Evolutionary conservation across 768 basidiomycete species (phyloP), one percentile per base, ranked within the genome.

Genomic region (Pleurotus tuoliensis): DNA sequence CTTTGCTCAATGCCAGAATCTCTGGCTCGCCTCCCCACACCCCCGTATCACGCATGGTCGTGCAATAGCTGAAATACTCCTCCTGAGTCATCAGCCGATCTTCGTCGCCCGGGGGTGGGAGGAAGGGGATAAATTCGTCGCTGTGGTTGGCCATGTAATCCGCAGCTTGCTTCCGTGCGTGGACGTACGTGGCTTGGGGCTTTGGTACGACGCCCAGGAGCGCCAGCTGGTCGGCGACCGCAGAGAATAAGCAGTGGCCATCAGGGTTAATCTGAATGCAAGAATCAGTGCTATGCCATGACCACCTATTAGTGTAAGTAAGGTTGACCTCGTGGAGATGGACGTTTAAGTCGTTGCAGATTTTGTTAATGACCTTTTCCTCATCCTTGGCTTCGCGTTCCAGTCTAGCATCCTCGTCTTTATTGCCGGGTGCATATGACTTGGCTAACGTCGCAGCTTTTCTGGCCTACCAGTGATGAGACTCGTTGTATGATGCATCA

Each of bases 21-120:
- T 98, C 97, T 5, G 94, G 95, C 73, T 98, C 94, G 37, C 97
- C 96, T 48, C 97, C 97, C 97, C 97, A 98, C 27, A 86, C 81
- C n/a, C 84, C 87, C 20, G 94, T 95, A 67, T 88, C 79, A 41
- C 85, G 84, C 25, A 99, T 86, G 9, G 80, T 76, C 56, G 73
- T 70, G 67, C 94, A 97, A 67, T 99, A 98, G 54, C 74, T 72
- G 49, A 81, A 73, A 63, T 90, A 93, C 64, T 86, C 77, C 44
- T 69, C 66, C 18, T 73, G 76, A 9, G 76, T 81, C 86, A 98
- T 94, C 8, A 93, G 63, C 15, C 80, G 80, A 66, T 91, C 90
- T 61, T 91, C 92, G 5, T 83, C 86, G 12, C 75, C 80, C 15
- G 78, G 70, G 3, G 89, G 85, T 1, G 93, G 90, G 3, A 98